Conservation (phyloP, 805 yeast species). For the Schizosaccharomyces osmophilus region DNA sequence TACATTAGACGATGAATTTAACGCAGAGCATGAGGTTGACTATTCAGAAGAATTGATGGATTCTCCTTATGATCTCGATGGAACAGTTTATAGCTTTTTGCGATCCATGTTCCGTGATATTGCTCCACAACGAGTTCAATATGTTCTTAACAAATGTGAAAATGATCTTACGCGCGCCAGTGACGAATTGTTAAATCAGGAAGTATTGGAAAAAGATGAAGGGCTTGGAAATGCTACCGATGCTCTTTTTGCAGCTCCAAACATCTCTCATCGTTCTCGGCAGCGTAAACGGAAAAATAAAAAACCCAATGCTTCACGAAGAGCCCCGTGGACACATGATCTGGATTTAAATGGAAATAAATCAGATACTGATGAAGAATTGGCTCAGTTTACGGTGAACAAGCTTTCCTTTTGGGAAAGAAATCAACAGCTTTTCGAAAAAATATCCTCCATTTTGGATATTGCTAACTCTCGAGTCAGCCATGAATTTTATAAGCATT, state of each 20-base stretch:
- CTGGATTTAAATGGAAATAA: neutral
- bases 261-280: neutral
- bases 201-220: neutral
- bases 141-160: neutral
- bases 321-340: neutral
- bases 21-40: neutral
- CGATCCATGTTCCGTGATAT: neutral
- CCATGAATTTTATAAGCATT: neutral
- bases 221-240: neutral
- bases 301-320: neutral
- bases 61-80: neutral
- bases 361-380: neutral
- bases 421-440: neutral
- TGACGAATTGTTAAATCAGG: neutral
- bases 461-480: neutral
- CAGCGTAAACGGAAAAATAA: neutral
- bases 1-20: neutral
- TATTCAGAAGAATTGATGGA: neutral
- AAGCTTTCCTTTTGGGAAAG: neutral
- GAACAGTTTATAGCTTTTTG: neutral
- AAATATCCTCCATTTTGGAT: neutral
- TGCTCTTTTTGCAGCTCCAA: neutral
- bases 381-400: no score
- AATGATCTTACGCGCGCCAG: neutral
- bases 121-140: neutral